phyloP scores from a whole-genome alignment of 1,139 yeast genomes.

The Pichia cactophila region DNA sequence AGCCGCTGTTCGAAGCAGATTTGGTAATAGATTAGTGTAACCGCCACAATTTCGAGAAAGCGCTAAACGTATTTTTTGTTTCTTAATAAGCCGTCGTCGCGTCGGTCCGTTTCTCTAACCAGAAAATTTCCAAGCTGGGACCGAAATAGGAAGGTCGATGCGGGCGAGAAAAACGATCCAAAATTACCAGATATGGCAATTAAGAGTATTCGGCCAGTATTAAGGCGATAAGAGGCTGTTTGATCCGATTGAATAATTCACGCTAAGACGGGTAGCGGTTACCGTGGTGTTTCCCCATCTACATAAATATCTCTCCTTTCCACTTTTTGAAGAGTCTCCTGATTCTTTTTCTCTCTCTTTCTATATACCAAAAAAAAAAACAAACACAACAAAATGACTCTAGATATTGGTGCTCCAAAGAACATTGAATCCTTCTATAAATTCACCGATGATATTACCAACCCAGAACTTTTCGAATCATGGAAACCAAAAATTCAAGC shows the following conservation, averaged over 20 bases:
- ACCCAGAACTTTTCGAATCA: conserved; percentile 27
- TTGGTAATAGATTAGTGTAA: not conserved
- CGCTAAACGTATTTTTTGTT: too few relatives aligned
- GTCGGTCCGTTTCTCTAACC: not conserved
- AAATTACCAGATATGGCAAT: not conserved
- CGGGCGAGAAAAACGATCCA: not conserved
- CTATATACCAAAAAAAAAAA: too few relatives aligned
- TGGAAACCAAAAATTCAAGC: conserved; percentile 46
- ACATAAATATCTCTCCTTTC: not conserved
- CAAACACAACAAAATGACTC: not conserved
- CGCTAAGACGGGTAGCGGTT: not conserved
- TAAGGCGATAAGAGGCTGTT: not conserved
- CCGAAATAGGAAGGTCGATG: not conserved
- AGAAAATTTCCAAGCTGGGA: not conserved
- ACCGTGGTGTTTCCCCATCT: not conserved
- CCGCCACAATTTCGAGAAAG: not conserved
- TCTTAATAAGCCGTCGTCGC: not conserved
- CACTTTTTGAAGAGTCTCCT: not conserved
- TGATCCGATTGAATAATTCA: not conserved
- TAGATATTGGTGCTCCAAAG: conserved; percentile 21
- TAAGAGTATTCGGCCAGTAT: not conserved
- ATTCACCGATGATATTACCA: conserved; percentile 25
- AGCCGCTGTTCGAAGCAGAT: not conserved
- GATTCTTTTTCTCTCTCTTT: too few relatives aligned
- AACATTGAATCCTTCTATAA: conserved; percentile 23